Conservation (phyloP, 306 rosid species). For the Vigna nakashimae region DNA sequence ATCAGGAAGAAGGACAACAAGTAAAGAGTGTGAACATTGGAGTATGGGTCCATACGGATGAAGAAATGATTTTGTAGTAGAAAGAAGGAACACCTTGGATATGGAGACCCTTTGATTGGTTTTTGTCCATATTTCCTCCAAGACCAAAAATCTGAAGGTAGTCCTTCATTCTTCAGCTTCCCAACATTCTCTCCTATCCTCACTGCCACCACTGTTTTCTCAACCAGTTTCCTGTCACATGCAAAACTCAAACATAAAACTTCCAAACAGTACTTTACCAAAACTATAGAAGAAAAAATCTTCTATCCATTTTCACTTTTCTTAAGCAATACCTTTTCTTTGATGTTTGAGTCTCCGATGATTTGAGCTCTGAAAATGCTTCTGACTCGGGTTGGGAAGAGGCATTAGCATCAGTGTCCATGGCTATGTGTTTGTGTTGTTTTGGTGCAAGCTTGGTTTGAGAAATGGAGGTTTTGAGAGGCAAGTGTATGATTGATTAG, state of each 20-base stretch:
- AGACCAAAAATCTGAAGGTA: constrained; percentile 92
- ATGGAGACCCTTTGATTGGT: constrained; percentile 94
- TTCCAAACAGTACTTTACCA: constrained; percentile 23
- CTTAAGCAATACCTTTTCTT: constrained; percentile 57
- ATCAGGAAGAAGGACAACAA: neutral
- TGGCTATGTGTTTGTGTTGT: neutral
- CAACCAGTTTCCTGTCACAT: constrained; percentile 63
- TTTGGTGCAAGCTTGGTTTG: constrained; percentile 26
- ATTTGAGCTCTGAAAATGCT: constrained; percentile 43
- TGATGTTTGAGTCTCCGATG: constrained; percentile 59
- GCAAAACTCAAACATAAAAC: constrained; percentile 34
- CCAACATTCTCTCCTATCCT: constrained; percentile 75
- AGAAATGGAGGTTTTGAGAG: constrained; percentile 25
- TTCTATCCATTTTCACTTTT: neutral
- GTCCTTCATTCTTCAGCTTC: constrained; percentile 86
- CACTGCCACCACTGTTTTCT: constrained; percentile 79
- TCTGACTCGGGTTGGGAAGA: constrained; percentile 58
- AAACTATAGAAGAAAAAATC: neutral
- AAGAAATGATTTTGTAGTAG: constrained; percentile 10
- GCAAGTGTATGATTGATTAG: constrained; percentile 52
- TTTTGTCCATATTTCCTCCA: constrained; percentile 99
- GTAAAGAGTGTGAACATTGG: constrained; percentile 2
- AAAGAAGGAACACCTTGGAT: constrained; percentile 73
- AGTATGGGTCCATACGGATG: constrained; percentile 8
- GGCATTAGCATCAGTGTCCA: constrained; percentile 53